Evolutionary conservation across 257 asterid species (phyloP).

Genomic region (Solanum okadae): DNA sequence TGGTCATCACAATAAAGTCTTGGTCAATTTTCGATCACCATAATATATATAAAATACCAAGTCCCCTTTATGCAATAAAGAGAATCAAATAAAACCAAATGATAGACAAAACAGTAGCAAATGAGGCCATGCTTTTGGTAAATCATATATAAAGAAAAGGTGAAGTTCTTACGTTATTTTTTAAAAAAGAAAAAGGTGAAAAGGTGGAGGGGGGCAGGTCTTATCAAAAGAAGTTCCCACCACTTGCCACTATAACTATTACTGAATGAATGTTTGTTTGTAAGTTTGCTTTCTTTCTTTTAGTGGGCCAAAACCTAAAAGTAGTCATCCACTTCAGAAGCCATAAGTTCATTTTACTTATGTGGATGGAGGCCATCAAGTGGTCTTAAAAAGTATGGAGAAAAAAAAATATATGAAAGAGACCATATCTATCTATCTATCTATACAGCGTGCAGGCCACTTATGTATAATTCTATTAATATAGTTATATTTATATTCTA

Average conservation of each 20-base stretch:
- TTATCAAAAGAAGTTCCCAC: slow-evolving; percentile 62
- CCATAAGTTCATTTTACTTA: background rate
- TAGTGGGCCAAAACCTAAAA: slow-evolving; percentile 56
- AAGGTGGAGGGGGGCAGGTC: slow-evolving; percentile 35
- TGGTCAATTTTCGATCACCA: background rate
- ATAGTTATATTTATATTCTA: background rate
- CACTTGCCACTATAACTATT: slow-evolving; percentile 26
- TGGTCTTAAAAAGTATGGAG: background rate
- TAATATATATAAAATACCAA: background rate
- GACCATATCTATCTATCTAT: background rate
- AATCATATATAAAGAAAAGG: background rate
- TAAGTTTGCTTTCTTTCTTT: background rate
- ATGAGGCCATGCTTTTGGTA: background rate
- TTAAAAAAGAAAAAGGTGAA: background rate
- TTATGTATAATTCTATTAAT: slow-evolving; percentile 3
- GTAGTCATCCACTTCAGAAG: slow-evolving; percentile 3
- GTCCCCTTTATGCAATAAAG: background rate
- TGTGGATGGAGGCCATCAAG: background rate
- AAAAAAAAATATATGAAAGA: background rate
- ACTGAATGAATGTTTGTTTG: background rate
- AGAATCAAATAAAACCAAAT: background rate
- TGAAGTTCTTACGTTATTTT: background rate
- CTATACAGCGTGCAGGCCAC: slow-evolving; percentile 36
- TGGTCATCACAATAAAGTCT: background rate
- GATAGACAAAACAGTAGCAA: background rate